These are phyloP conservation scores for Pseudozyma hubeiensis DNA, from an alignment of 1,284 basidiomycete genomes.

Conservation along the genomic window DNA sequence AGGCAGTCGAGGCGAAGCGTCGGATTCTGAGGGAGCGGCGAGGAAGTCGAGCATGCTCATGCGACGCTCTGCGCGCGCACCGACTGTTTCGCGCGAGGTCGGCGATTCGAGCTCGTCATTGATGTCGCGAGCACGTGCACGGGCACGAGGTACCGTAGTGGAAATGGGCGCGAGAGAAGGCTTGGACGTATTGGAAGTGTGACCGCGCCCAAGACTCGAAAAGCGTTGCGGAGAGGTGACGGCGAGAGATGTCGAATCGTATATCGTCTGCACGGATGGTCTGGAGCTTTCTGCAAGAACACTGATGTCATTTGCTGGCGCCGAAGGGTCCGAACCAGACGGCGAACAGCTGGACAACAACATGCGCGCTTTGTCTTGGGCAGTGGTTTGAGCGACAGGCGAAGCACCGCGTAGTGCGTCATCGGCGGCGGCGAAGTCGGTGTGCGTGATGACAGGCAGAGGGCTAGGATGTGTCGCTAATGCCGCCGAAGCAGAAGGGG, in stretches of 20 bases:
- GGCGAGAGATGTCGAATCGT: slow-evolving; percentile 9
- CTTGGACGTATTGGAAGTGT: slow-evolving; percentile 8
- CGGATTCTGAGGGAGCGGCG: slow-evolving; percentile 9
- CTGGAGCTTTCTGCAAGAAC: not conserved
- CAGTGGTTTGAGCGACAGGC: not conserved
- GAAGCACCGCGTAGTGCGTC: not conserved
- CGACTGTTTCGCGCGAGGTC: slow-evolving; percentile 6
- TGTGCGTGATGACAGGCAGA: slow-evolving; percentile 9
- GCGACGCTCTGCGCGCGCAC: slow-evolving; percentile 19
- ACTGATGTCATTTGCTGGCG: not conserved
- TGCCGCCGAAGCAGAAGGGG: no score
- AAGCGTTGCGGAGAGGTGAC: slow-evolving; percentile 33
- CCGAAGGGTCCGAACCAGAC: not conserved
- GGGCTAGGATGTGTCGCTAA: no score
- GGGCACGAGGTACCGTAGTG: slow-evolving; percentile 2
- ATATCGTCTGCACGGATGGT: not conserved
- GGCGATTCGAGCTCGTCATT: slow-evolving; percentile 27
- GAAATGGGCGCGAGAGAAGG: not conserved
- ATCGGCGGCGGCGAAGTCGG: slow-evolving; percentile 1
- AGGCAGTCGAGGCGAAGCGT: not conserved
- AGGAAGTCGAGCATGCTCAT: slow-evolving; percentile 55
- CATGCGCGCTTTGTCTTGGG: not conserved
- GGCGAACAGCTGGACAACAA: not conserved
- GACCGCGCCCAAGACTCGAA: slow-evolving; percentile 28
- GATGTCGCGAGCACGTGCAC: slow-evolving; percentile 28